Evolutionary conservation across 2,329 filamentous ascomycete genomes (phyloP), one percentile per base, ranked within the genome.

Genomic region (Cylindrodendrum hubeiense): DNA sequence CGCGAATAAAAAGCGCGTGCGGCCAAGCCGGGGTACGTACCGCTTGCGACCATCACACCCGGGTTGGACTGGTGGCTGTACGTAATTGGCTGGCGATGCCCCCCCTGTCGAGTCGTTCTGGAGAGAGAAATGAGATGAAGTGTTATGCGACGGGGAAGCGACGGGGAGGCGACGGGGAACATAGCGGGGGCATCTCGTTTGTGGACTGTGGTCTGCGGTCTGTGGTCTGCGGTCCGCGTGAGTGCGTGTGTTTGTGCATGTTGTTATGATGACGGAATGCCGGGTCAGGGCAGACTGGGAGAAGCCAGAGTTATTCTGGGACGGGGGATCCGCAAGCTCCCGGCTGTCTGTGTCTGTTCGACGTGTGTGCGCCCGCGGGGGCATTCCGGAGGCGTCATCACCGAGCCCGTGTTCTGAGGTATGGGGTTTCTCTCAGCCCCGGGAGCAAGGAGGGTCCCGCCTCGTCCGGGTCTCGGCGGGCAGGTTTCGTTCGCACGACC

Each of bases 101-200:
- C 59, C 49, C 69, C 69, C 43, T 62, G 69, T 56, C 53, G 28
- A 22, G 3, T 30, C 8, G 17, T 49, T 28, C 17, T 30, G 24
- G 17, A 26, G 43, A 63, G 67, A 56, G 69, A 71, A 71, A 71
- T 71, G 67, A 71, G 67, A 70, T 71, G 61, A 64, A 64, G 58
- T 43, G 58, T 66, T 49, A 70, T 72, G 69, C 69, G 60, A 57
- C 54, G 53, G n/a, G 49, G 21, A 41, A 55, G 46, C 44, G n/a
- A 57, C 8, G 7, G 37, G 44, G n/a, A n/a, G 24, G 21, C 12
- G 19, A 17, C n/a, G 15, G 44, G 44, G 24, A 26, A 28, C 6
- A 12, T 13, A 47, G 44, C 15, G 44, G 44, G 21, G 44, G 9
- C 46, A 39, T 46, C 13, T 30, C 26, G 44, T n/a, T n/a, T n/a